phyloP scores from a whole-genome alignment of 2,329 filamentous ascomycete species.

The Aschersonia sp. region DNA sequence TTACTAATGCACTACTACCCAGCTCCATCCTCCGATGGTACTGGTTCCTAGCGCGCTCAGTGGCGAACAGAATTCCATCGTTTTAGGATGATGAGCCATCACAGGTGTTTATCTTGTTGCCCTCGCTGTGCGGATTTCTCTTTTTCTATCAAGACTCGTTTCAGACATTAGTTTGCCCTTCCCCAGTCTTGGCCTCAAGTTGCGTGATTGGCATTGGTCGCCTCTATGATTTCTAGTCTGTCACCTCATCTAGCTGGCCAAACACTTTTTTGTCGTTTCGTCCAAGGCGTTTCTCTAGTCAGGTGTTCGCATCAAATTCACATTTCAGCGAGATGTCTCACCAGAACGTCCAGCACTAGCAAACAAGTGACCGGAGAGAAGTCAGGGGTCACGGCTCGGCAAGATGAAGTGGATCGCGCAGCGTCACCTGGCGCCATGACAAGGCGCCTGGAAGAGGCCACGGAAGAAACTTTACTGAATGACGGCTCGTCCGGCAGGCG shows the following conservation, averaged over 20 bases:
- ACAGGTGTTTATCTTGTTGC: too few relatives aligned
- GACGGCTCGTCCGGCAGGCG: slow-evolving; percentile 45
- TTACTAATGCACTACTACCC: background rate
- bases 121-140: too few relatives aligned
- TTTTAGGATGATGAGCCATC: too few relatives aligned
- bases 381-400: background rate
- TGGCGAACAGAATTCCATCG: too few relatives aligned
- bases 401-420: background rate
- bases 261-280: background rate
- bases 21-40: too few relatives aligned
- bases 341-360: background rate
- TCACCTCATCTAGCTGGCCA: background rate
- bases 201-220: too few relatives aligned
- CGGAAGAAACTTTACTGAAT: slow-evolving; percentile 44
- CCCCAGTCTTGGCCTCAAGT: too few relatives aligned
- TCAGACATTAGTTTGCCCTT: too few relatives aligned
- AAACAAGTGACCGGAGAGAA: background rate
- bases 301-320: background rate
- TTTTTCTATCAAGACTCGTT: too few relatives aligned
- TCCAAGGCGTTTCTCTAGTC: background rate
- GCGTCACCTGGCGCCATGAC: slow-evolving; percentile 31
- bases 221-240: background rate
- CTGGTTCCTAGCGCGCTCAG: too few relatives aligned
- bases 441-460: slow-evolving; percentile 44
- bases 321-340: background rate